Percentiles rank a stretch among this genome's conserved stretches.
Evolutionary conservation across 257 asterid species (phyloP).

Genomic region (Solanum sparsipilum): DNA sequence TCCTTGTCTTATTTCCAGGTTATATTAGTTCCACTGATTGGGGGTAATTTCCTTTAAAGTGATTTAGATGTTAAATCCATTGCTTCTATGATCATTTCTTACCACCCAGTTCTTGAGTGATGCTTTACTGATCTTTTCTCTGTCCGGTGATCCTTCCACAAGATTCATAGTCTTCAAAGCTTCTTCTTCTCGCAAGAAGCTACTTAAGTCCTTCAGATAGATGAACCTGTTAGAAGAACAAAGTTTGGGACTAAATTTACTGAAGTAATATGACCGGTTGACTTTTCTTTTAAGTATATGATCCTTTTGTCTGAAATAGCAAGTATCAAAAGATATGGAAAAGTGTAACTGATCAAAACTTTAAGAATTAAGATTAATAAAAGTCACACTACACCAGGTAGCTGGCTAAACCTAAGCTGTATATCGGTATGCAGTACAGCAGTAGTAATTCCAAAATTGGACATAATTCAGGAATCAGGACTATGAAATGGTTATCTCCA

Average conservation of each 20-base stretch:
- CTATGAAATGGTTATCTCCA: neutral
- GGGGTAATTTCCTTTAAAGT: neutral
- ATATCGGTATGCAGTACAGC: neutral
- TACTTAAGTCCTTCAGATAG: conserved; percentile 56
- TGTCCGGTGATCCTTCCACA: conserved; percentile 63
- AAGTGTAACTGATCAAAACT: neutral
- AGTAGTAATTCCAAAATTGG: neutral
- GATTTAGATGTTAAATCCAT: neutral
- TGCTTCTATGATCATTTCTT: conserved; percentile 7
- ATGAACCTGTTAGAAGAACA: conserved; percentile 44
- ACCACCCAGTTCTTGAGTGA: conserved; percentile 91
- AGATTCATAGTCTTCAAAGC: conserved; percentile 48
- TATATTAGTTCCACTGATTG: neutral
- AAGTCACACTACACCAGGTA: neutral
- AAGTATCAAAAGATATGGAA: neutral
- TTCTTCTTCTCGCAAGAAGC: conserved; percentile 74
- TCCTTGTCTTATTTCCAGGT: neutral
- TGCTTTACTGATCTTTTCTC: conserved; percentile 58
- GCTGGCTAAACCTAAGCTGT: neutral
- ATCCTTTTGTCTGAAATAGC: neutral
- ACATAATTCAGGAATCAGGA: neutral
- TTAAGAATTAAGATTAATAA: neutral
- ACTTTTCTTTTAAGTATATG: neutral
- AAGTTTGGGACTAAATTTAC: neutral
- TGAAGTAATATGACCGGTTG: neutral